Evolutionary conservation across 2,329 filamentous ascomycete genomes (phyloP).

Genomic region (Fusarium mundagurra): DNA sequence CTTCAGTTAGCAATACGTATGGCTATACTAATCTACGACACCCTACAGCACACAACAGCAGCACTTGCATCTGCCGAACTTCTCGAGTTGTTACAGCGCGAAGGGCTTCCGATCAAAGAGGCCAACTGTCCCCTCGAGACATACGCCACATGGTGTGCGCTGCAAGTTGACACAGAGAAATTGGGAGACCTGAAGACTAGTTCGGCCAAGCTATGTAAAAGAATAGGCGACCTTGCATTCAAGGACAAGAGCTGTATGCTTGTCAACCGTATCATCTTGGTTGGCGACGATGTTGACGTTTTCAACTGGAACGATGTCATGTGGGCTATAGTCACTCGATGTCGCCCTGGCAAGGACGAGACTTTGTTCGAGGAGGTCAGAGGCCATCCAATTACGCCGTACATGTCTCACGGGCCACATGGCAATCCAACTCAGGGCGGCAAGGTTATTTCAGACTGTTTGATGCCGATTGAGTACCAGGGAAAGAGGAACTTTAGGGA

Average conservation of each 20-base stretch:
- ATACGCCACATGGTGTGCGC: background rate
- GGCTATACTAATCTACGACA: rapidly evolving
- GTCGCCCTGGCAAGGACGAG: background rate
- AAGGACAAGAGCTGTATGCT: background rate
- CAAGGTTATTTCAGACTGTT: background rate
- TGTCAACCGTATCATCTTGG: background rate
- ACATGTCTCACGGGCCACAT: background rate
- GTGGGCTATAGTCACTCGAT: background rate
- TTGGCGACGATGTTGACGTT: background rate
- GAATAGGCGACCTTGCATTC: background rate
- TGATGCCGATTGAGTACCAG: background rate
- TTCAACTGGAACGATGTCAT: background rate
- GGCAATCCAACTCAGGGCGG: background rate
- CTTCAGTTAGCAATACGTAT: rapidly evolving
- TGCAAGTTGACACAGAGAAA: background rate
- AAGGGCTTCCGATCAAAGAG: background rate
- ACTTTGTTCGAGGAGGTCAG: background rate
- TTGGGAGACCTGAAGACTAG: background rate
- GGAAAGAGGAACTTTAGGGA: background rate
- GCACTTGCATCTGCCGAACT: background rate
- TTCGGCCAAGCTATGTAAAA: background rate
- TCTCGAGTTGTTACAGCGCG: background rate
- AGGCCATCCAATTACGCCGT: background rate
- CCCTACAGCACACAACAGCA: background rate
- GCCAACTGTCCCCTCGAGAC: background rate